These are phyloP conservation scores for Brassica carinata DNA, from an alignment of 345 rosid genomes.

Conservation along the genomic window DNA sequence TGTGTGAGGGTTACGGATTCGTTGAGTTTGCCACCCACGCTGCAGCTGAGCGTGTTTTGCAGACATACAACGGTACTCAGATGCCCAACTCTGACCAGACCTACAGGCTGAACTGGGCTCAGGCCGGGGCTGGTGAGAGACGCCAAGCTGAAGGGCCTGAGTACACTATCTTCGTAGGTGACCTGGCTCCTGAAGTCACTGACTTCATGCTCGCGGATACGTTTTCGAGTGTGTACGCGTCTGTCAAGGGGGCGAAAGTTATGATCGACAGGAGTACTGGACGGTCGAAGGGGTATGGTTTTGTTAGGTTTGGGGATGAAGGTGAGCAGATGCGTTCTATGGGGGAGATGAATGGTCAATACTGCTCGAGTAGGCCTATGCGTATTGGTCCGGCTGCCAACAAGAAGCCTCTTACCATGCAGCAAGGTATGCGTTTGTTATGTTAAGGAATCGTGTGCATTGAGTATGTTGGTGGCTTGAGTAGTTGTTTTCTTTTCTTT, in stretches of 20 bases:
- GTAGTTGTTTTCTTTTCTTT: neutral
- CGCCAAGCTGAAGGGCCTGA: slow-evolving; percentile 81
- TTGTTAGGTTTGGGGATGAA: slow-evolving; percentile 89
- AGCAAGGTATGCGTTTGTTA: slow-evolving; percentile 59
- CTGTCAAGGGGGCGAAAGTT: slow-evolving; percentile 91
- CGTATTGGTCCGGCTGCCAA: slow-evolving; percentile 91
- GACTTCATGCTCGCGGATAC: slow-evolving; percentile 74
- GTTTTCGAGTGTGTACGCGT: slow-evolving; percentile 57
- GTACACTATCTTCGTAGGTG: slow-evolving; percentile 84
- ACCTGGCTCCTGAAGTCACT: slow-evolving; percentile 85
- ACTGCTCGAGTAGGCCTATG: slow-evolving; percentile 85
- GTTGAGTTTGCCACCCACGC: slow-evolving; percentile 75
- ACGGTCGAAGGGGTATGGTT: slow-evolving; percentile 95
- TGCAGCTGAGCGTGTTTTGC: slow-evolving; percentile 81
- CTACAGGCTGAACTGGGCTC: slow-evolving; percentile 82
- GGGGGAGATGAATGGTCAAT: slow-evolving; percentile 93
- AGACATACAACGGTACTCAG: slow-evolving; percentile 65
- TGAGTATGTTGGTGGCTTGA: neutral
- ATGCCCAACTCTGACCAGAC: slow-evolving; percentile 80
- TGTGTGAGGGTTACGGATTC: slow-evolving; percentile 87
- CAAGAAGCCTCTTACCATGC: slow-evolving; percentile 65
- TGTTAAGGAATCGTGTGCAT: neutral
- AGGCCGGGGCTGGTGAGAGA: slow-evolving; percentile 66
- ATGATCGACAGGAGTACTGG: slow-evolving; percentile 88
- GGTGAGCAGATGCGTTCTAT: slow-evolving; percentile 81